phyloP scores from a whole-genome alignment of 2,329 filamentous ascomycete genomes.

The Colletotrichum tanaceti region DNA sequence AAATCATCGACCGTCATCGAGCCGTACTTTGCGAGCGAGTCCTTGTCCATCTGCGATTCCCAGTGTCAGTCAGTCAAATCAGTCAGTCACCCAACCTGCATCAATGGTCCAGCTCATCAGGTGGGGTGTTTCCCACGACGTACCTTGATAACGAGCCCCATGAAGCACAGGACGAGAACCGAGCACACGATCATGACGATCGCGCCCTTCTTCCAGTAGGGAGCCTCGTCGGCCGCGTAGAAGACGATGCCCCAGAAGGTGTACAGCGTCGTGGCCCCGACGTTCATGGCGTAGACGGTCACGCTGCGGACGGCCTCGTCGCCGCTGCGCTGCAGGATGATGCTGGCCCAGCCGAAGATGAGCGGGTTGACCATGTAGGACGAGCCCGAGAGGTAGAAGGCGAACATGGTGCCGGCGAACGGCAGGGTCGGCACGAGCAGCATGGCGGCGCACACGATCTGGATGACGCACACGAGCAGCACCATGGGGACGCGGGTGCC shows the following conservation, averaged over 20 bases:
- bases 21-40: constrained; percentile 16
- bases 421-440: constrained; percentile 49
- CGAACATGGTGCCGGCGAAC: constrained; percentile 45
- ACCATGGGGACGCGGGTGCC: constrained; percentile 50
- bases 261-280: constrained; percentile 52
- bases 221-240: constrained; percentile 51
- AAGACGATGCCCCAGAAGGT: constrained; percentile 55
- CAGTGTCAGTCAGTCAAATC: too few species aligned
- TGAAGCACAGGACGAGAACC: constrained; percentile 32
- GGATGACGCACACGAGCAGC: constrained; percentile 48
- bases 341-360: constrained; percentile 55
- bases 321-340: constrained; percentile 50
- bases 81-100: too few species aligned
- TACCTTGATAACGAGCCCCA: constrained; percentile 38
- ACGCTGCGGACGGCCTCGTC: constrained; percentile 53
- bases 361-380: constrained; percentile 55
- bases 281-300: constrained; percentile 54
- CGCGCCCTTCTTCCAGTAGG: constrained; percentile 52
- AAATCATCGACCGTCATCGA: constrained; percentile 5
- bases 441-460: constrained; percentile 50
- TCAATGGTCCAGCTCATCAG: too few species aligned
- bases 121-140: too few species aligned
- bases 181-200: constrained; percentile 49
- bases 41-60: neutral
- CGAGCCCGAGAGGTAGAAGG: constrained; percentile 53